Evolutionary conservation across 345 rosid genomes (phyloP), one percentile per base, ranked within the genome.

Genomic region (Lepidium didymum): DNA sequence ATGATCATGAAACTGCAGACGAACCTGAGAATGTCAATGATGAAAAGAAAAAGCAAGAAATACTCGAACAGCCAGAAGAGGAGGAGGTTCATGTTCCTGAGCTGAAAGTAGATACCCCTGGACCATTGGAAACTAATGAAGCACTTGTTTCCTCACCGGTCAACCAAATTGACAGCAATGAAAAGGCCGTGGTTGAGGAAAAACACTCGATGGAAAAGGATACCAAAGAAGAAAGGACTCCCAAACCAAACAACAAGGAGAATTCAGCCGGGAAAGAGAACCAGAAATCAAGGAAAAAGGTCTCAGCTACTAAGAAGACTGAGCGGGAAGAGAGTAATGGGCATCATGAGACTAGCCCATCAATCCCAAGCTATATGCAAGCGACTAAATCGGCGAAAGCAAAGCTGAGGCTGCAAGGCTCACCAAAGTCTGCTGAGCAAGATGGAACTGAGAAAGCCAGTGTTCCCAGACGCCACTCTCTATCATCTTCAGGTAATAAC

Each of bases 351-450:
- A 80, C 57, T 75, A 86, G 84, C 79, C 90, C 88, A 0, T 23
- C 84, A 25, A 47, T 90, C 44, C 97, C 98, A 31, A 90, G 96
- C 81, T 92, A 87, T 76, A 90, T 92, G 98, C 86, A 83, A 74
- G 96, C 96, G 49, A 92, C 98, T 50, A 82, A 77, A 82, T 90
- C 97, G 23, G 98, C 93, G 1, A 92, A 88, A 86, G 98, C 96
- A 58, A 90, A 92, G 72, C 80, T 88, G 76, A 86, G 90, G 77
- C 81, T 79, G 8, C 96, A 88, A 77, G 89, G 87, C 45, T 90
- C 98, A 45, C 91, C 88, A 51, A 77, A 79, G 68, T 64, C 85
- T 35, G 79, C 82, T 43, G 80, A 80, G 70, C 89, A 84, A 64
- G 95, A 90, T 0, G 78, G 59, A 29, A 67, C 79, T 52, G 96